Evolutionary conservation across 208 protist species (phyloP).

Genomic region (Strigomonas culicis): DNA sequence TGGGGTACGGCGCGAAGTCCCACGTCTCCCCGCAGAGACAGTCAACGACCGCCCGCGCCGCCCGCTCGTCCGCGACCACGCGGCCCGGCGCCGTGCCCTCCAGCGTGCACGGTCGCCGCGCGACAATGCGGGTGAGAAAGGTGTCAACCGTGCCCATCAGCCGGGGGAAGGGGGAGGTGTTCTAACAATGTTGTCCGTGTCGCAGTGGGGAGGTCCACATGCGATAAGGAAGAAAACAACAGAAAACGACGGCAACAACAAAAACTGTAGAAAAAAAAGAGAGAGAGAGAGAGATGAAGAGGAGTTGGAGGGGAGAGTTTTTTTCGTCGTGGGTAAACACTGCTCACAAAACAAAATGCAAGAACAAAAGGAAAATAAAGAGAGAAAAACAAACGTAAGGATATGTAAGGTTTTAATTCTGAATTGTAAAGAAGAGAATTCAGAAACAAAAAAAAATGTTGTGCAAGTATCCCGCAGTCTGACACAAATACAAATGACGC

Average conservation of each 20-base stretch:
- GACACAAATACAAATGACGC: too few species aligned
- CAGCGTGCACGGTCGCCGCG: too few species aligned
- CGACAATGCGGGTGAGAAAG: too few species aligned
- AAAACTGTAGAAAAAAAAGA: background rate
- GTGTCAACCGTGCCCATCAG: too few species aligned
- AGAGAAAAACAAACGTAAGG: conserved; percentile 3
- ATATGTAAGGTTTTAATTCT: background rate
- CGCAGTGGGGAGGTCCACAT: too few species aligned
- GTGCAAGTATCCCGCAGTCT: too few species aligned
- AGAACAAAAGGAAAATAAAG: conserved; percentile 6
- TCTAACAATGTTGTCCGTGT: too few species aligned
- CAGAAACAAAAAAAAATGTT: too few species aligned
- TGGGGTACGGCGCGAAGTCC: conserved; percentile 56
- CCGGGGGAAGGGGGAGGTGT: too few species aligned
- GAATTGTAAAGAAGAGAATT: background rate
- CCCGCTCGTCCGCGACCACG: background rate
- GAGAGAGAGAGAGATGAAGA: background rate
- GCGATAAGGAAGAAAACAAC: background rate
- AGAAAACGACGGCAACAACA: background rate
- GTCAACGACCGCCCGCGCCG: conserved; percentile 17
- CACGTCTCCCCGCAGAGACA: conserved; percentile 14
- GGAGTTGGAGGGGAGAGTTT: background rate
- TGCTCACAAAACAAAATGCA: conserved; percentile 15
- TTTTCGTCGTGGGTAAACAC: conserved; percentile 5
- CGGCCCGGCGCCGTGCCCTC: too few species aligned